These are phyloP conservation scores for Parvularia atlantis DNA, from an alignment of 78 protist species.

Conservation along the genomic window DNA sequence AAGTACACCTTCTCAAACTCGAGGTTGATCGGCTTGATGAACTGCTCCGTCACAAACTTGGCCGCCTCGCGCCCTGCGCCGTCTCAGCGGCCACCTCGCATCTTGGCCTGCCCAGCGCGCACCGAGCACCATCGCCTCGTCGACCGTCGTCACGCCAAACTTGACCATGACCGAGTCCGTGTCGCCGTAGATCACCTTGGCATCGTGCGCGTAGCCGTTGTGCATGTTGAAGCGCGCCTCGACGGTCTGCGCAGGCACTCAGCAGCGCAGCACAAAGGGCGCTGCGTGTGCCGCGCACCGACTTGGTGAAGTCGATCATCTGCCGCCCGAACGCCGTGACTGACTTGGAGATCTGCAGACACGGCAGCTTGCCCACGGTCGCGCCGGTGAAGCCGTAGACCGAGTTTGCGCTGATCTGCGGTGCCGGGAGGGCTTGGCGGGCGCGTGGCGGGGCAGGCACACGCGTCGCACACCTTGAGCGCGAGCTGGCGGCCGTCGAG, in stretches of 20 bases:
- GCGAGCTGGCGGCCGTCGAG: slow-evolving; percentile 99
- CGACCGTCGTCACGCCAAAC: slow-evolving; percentile 68
- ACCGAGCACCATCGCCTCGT: slow-evolving; percentile 80
- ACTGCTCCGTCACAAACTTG: slow-evolving; percentile 53
- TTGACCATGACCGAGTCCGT: slow-evolving; percentile 99
- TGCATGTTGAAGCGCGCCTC: slow-evolving; percentile 61
- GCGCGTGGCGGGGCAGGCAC: neutral
- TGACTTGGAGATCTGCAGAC: slow-evolving; percentile 80
- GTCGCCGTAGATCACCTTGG: slow-evolving; percentile 95
- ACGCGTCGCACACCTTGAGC: slow-evolving; percentile 70
- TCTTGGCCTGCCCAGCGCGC: no score
- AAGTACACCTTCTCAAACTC: slow-evolving; percentile 96
- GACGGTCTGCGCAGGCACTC: no score
- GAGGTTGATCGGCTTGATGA: slow-evolving; percentile 90
- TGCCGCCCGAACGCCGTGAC: slow-evolving; percentile 98
- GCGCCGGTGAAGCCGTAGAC: slow-evolving; percentile 99
- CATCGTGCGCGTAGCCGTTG: slow-evolving; percentile 80
- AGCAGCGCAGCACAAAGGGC: no score
- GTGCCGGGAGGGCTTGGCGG: no score
- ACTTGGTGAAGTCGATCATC: slow-evolving; percentile 90
- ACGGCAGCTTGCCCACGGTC: slow-evolving; percentile 94
- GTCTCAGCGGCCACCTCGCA: no score
- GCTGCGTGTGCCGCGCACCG: neutral
- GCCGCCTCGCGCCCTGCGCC: slow-evolving; percentile 80
- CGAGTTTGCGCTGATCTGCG: slow-evolving; percentile 90